These are phyloP conservation scores for Ascodesmis nigricans DNA, from an alignment of 495 filamentous ascomycete species.

Conservation along the genomic window DNA sequence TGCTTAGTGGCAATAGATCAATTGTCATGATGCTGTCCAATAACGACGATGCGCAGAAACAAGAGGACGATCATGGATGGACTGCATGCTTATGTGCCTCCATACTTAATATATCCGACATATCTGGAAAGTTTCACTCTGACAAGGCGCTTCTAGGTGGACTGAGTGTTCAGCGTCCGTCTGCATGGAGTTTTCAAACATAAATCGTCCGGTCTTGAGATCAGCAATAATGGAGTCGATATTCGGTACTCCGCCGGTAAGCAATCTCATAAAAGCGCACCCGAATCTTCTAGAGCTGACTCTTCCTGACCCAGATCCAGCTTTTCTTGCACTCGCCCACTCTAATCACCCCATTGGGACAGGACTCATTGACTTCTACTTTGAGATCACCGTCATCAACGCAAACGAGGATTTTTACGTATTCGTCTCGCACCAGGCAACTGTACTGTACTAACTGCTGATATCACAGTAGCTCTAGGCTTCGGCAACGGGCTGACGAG, in stretches of 20 bases:
- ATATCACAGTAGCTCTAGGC: neutral
- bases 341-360: neutral
- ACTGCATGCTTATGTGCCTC: neutral
- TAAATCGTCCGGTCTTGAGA: neutral
- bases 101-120: neutral
- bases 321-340: neutral
- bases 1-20: too few species aligned
- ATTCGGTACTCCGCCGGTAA: neutral
- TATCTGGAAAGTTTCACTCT: neutral
- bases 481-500: neutral
- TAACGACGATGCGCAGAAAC: too few species aligned
- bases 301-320: neutral
- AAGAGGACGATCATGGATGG: constrained; percentile 1
- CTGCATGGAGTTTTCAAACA: neutral
- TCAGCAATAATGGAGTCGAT: too few species aligned
- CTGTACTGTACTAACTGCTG: too few species aligned
- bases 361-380: neutral
- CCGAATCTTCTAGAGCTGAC: neutral
- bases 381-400: neutral
- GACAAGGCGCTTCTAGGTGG: too few species aligned
- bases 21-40: too few species aligned
- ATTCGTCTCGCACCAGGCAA: neutral
- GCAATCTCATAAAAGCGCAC: neutral
- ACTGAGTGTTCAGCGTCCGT: neutral
- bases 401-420: neutral